Evolutionary conservation across 2,329 filamentous ascomycete genomes (phyloP).

Genomic region (Aspergillus japonicus): DNA sequence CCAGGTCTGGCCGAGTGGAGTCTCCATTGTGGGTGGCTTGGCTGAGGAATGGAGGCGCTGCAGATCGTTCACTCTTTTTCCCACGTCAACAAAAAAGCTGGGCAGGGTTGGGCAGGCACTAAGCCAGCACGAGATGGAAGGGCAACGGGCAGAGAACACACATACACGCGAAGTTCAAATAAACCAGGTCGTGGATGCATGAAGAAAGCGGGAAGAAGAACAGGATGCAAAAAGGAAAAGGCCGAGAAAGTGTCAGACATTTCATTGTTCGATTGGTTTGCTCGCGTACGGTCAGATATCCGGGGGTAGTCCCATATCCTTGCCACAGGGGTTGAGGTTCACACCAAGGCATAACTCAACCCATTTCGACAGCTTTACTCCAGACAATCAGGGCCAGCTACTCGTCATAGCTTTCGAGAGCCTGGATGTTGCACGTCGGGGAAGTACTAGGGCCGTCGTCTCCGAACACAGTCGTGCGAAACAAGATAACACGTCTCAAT

Average conservation of each 20-base stretch:
- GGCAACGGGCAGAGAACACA: neutral
- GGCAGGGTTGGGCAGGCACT: neutral
- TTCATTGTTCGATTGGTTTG: constrained; percentile 6
- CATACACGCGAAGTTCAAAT: neutral
- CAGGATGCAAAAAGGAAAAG: constrained; percentile 11
- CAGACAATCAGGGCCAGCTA: neutral
- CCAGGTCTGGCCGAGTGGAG: neutral
- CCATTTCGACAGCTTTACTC: neutral
- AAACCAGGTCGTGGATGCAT: neutral
- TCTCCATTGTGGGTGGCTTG: neutral
- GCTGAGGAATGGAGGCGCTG: neutral
- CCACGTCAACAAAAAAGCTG: neutral
- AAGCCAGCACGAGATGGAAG: neutral
- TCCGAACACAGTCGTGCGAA: constrained; percentile 7
- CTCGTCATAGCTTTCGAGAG: neutral
- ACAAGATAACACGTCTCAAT: constrained; percentile 1
- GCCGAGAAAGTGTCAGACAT: constrained; percentile 16
- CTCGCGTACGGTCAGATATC: constrained; percentile 1
- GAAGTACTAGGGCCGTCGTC: neutral
- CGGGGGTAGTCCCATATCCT: neutral
- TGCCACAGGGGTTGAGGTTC: neutral
- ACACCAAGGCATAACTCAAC: neutral
- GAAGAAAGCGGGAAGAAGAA: constrained; percentile 8
- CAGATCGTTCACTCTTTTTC: neutral
- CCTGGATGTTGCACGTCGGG: neutral